Conservation (phyloP, 805 yeast genomes). For the Kuraishia cidri region DNA sequence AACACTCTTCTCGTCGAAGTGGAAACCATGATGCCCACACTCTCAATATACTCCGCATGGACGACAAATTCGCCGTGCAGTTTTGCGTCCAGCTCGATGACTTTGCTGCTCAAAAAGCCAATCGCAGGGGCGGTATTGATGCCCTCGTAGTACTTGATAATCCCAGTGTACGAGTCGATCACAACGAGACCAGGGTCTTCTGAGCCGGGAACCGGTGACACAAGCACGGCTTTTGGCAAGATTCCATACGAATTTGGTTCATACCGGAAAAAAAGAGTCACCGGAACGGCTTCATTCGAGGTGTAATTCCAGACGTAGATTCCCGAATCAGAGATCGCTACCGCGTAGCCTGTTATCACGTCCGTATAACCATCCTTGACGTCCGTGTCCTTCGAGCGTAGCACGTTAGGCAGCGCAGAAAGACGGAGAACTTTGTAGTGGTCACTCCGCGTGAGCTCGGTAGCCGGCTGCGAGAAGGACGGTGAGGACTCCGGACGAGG, state of each 20-base stretch:
- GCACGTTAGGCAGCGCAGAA: conserved; percentile 3
- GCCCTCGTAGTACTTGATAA: conserved; percentile 62
- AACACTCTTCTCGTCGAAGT: conserved; percentile 64
- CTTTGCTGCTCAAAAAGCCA: conserved; percentile 36
- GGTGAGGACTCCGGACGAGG: no score
- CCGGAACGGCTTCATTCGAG: conserved; percentile 52
- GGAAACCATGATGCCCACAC: conserved; percentile 64
- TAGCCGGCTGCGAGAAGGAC: no score
- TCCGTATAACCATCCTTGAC: conserved; percentile 16
- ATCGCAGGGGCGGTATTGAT: conserved; percentile 63
- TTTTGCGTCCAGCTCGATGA: conserved; percentile 24
- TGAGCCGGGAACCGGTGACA: conserved; percentile 34
- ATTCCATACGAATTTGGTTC: conserved; percentile 14
- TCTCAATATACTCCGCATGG: conserved; percentile 51
- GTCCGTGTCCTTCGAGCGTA: conserved; percentile 10
- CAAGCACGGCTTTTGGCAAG: conserved; percentile 47
- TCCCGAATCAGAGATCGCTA: conserved; percentile 32
- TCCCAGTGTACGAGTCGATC: conserved; percentile 50
- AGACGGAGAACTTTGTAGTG: conserved; percentile 1
- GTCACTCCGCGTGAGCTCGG: conserved; percentile 1
- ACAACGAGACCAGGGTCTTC: conserved; percentile 65
- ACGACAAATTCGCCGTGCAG: conserved; percentile 50
- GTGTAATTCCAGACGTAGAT: conserved; percentile 63
- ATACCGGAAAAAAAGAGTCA: conserved; percentile 43
- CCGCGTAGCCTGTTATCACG: conserved; percentile 16